Evolutionary conservation across 306 rosid species (phyloP).

Genomic region (Castanea sativa): DNA sequence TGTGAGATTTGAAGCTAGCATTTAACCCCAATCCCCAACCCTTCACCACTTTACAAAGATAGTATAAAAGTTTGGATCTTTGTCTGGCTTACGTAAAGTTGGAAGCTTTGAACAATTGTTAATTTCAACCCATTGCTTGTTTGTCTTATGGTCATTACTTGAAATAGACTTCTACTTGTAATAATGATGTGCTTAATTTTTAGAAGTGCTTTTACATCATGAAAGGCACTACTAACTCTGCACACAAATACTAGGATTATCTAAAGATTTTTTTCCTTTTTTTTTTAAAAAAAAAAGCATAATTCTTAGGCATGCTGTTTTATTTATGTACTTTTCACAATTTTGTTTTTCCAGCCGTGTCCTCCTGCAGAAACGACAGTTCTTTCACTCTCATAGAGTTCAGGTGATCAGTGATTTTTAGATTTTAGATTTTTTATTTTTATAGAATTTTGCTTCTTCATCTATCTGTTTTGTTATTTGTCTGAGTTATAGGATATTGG

Average conservation of each 20-base stretch:
- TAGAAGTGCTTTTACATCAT: not conserved
- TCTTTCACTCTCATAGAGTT: constrained; percentile 98
- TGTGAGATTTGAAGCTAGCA: not conserved
- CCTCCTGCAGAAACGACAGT: constrained; percentile 93
- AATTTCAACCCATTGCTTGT: not conserved
- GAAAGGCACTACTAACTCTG: not conserved
- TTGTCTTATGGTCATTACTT: not conserved
- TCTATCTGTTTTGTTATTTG: constrained; percentile 15
- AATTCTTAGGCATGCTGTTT: constrained; percentile 18
- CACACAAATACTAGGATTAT: not conserved
- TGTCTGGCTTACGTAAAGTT: not conserved
- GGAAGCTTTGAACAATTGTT: not conserved
- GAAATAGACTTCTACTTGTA: not conserved
- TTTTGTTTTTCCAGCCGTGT: constrained; percentile 58
- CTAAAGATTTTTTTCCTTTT: not conserved
- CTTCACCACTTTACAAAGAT: not conserved
- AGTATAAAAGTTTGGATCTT: not conserved
- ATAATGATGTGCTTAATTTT: not conserved
- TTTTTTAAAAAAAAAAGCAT: not conserved
- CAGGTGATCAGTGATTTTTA: constrained; percentile 60
- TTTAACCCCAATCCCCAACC: not conserved
- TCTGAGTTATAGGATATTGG: not conserved
- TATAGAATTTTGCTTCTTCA: constrained; percentile 10
- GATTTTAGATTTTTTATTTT: not conserved
- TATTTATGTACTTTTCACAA: constrained; percentile 18